These are phyloP conservation scores for Protea cynaroides DNA, from an alignment of 164 flowering plant genomes.

Conservation along the genomic window DNA sequence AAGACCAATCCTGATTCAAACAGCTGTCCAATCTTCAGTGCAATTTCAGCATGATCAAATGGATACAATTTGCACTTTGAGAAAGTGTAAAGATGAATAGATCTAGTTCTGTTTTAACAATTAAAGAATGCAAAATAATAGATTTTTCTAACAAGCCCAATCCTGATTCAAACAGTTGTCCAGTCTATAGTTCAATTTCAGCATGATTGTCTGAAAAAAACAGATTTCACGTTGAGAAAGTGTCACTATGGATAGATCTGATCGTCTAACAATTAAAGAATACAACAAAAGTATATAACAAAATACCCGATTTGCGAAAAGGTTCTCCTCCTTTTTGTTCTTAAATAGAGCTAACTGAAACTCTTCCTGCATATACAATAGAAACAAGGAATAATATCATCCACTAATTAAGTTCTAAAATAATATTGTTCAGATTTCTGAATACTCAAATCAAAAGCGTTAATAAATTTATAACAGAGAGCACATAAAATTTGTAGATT, in stretches of 20 bases:
- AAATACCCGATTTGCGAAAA: conserved; percentile 88
- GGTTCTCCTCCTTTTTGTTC: conserved; percentile 86
- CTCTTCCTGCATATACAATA: conserved; percentile 67
- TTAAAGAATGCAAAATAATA: background rate
- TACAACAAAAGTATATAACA: conserved; percentile 4
- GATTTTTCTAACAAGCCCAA: background rate
- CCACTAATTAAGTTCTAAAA: background rate
- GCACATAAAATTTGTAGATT: too few species aligned
- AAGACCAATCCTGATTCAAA: background rate
- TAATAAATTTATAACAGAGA: too few species aligned
- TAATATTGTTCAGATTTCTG: background rate
- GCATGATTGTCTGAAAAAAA: background rate
- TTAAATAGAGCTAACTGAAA: conserved; percentile 86
- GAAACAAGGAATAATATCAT: background rate
- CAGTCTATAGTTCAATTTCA: background rate
- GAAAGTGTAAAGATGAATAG: background rate
- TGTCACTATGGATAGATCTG: background rate
- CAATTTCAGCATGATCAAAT: background rate
- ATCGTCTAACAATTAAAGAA: background rate
- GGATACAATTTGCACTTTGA: background rate
- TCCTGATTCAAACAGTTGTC: background rate
- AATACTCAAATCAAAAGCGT: background rate
- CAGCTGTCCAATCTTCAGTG: background rate
- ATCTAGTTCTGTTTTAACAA: conserved; percentile 3
- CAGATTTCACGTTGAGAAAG: background rate